Percentiles rank a stretch among this genome's conserved stretches.
These are phyloP conservation scores for Aureobasidium subglaciale DNA, from an alignment of 2,329 filamentous ascomycete species.

Conservation along the genomic window DNA sequence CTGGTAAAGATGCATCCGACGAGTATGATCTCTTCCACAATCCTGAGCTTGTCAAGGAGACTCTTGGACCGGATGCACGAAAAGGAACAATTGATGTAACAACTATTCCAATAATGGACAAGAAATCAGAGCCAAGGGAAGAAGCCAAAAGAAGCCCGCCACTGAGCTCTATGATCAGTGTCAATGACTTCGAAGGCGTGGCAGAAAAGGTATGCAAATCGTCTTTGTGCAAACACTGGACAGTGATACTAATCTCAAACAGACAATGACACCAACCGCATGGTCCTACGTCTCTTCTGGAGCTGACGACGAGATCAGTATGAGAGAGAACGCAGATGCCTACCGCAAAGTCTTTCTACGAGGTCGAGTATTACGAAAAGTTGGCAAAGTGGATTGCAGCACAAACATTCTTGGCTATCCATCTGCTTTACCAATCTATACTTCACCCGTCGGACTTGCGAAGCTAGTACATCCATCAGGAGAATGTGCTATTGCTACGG, in stretches of 20 bases:
- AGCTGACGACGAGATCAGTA: slow-evolving; percentile 41
- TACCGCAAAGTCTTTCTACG: slow-evolving; percentile 38
- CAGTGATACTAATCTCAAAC: neutral
- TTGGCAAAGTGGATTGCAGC: slow-evolving; percentile 27
- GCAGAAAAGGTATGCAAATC: slow-evolving; percentile 26
- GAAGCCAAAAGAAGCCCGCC: slow-evolving; percentile 34
- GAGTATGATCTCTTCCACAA: slow-evolving; percentile 47
- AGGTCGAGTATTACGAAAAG: slow-evolving; percentile 37
- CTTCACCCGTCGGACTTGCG: slow-evolving; percentile 28
- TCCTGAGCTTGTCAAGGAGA: slow-evolving; percentile 32
- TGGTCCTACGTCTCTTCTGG: slow-evolving; percentile 41
- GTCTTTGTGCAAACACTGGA: no score
- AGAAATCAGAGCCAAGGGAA: slow-evolving; percentile 19
- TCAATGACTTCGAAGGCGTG: slow-evolving; percentile 37
- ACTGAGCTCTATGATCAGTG: slow-evolving; percentile 38
- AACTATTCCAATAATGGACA: slow-evolving; percentile 15
- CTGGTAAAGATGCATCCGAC: slow-evolving; percentile 47
- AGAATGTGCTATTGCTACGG: slow-evolving; percentile 26
- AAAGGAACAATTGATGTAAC: slow-evolving; percentile 24
- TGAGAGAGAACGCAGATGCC: slow-evolving; percentile 32
- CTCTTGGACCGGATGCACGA: slow-evolving; percentile 34
- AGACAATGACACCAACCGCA: slow-evolving; percentile 28
- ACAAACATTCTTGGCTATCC: slow-evolving; percentile 26
- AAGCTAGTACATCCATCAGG: slow-evolving; percentile 28
- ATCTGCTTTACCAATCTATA: slow-evolving; percentile 28